These are phyloP conservation scores for Lonicera japonica DNA, from an alignment of 129 eudicot species.

Conservation along the genomic window DNA sequence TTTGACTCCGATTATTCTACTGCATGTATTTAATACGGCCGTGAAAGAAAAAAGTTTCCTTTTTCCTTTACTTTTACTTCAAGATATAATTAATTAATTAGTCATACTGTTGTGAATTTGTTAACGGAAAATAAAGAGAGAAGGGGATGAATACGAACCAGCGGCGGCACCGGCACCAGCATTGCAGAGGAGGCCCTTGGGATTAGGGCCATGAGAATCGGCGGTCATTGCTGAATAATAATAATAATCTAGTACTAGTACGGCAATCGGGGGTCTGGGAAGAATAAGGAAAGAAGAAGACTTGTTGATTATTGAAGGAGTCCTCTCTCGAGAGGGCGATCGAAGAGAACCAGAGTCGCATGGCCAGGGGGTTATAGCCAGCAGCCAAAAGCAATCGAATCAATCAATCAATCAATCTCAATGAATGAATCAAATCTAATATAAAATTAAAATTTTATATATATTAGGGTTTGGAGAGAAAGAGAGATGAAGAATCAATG, in stretches of 20 bases:
- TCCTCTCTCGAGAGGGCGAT: conserved; percentile 74
- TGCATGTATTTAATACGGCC: too few species aligned
- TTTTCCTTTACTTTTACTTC: too few species aligned
- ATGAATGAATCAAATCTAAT: too few species aligned
- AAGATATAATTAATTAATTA: too few species aligned
- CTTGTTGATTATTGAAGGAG: conserved; percentile 18
- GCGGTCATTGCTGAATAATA: conserved; percentile 43
- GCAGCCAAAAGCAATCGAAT: too few species aligned
- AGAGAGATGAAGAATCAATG: too few species aligned
- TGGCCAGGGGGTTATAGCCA: conserved; percentile 41
- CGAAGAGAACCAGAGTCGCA: conserved; percentile 56
- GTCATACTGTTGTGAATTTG: too few species aligned
- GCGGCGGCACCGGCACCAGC: conserved; percentile 95
- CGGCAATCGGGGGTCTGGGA: background rate
- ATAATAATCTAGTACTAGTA: too few species aligned
- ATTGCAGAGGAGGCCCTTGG: conserved; percentile 60
- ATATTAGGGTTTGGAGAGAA: conserved; percentile 22
- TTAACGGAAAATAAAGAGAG: background rate
- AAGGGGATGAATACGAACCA: conserved; percentile 36
- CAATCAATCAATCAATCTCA: background rate
- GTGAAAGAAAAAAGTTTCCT: too few species aligned
- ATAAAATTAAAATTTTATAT: too few species aligned
- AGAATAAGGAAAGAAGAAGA: background rate
- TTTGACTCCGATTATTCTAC: too few species aligned
- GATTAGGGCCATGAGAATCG: conserved; percentile 42